Conservation (phyloP, 1,284 basidiomycete species). For the Fomitopsis betulina region DNA sequence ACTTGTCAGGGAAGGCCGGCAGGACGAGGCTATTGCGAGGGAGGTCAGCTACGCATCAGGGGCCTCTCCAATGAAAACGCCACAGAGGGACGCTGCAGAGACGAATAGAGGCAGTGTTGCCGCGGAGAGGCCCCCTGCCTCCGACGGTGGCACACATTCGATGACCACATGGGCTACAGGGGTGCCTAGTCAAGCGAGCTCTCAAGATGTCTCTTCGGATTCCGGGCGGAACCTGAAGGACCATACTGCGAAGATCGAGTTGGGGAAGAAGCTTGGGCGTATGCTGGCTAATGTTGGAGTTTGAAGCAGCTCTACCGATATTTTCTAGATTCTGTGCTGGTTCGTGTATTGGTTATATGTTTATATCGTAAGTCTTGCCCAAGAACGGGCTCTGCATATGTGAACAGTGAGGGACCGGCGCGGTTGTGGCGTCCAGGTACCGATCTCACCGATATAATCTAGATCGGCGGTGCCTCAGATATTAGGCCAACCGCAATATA, state of each 20-base stretch:
- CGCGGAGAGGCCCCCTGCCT: too few relatives aligned
- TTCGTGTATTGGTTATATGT: too few relatives aligned
- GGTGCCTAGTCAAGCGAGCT: not conserved
- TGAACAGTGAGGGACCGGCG: too few relatives aligned
- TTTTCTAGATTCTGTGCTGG: not conserved
- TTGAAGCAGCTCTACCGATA: not conserved
- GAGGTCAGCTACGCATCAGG: not conserved
- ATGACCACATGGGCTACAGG: too few relatives aligned
- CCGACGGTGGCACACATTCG: too few relatives aligned
- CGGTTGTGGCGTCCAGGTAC: too few relatives aligned
- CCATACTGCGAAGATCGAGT: not conserved
- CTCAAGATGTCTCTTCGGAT: not conserved
- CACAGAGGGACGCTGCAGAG: not conserved
- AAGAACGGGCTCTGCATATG: too few relatives aligned
- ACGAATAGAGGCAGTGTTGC: not conserved
- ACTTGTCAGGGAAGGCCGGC: conserved; percentile 7
- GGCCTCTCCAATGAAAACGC: not conserved
- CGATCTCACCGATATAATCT: too few relatives aligned
- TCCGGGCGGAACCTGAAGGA: not conserved
- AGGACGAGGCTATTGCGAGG: not conserved
- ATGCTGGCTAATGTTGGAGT: not conserved
- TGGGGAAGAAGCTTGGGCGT: conserved; percentile 1
- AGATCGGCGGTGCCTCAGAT: too few relatives aligned
- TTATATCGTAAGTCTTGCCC: too few relatives aligned
- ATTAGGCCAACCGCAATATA: too few relatives aligned